Evolutionary conservation across 2,329 filamentous ascomycete species (phyloP).

Genomic region (Laburnicola sp.): DNA sequence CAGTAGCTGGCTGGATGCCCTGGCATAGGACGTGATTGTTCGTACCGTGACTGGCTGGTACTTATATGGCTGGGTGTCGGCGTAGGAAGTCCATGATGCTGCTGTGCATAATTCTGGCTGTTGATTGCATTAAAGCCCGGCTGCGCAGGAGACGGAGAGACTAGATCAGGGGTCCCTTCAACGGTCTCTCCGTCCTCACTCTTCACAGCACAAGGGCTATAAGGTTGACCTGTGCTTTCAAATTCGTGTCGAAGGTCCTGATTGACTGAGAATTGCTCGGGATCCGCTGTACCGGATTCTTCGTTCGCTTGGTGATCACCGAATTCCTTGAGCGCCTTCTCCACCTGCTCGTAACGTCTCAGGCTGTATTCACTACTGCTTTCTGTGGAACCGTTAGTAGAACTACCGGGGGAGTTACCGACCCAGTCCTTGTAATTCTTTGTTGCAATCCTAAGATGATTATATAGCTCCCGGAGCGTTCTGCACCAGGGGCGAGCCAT

Average conservation of each 20-base stretch:
- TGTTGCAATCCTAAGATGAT: background rate
- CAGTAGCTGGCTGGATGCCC: too few species aligned
- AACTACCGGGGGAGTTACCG: too few species aligned
- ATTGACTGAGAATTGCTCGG: too few species aligned
- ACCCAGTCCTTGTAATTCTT: too few species aligned
- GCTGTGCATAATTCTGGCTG: background rate
- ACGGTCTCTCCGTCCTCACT: slow-evolving; percentile 58
- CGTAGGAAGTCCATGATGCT: too few species aligned
- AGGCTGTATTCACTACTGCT: background rate
- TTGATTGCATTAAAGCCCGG: background rate
- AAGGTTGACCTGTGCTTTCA: background rate
- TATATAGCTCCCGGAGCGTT: background rate
- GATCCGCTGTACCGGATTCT: too few species aligned
- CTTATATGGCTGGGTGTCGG: too few species aligned
- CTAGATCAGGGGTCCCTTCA: slow-evolving; percentile 60
- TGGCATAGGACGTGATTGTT: too few species aligned
- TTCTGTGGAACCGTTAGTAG: background rate
- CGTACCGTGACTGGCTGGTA: too few species aligned
- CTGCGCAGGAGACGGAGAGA: slow-evolving; percentile 52
- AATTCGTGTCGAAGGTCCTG: too few species aligned
- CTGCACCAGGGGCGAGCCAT: slow-evolving; percentile 12
- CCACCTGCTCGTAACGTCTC: background rate
- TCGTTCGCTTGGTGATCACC: background rate
- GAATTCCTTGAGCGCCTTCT: background rate
- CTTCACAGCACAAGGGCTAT: slow-evolving; percentile 52